These are phyloP conservation scores for Holtermannia corniformis DNA, from an alignment of 768 basidiomycete species.

Conservation along the genomic window DNA sequence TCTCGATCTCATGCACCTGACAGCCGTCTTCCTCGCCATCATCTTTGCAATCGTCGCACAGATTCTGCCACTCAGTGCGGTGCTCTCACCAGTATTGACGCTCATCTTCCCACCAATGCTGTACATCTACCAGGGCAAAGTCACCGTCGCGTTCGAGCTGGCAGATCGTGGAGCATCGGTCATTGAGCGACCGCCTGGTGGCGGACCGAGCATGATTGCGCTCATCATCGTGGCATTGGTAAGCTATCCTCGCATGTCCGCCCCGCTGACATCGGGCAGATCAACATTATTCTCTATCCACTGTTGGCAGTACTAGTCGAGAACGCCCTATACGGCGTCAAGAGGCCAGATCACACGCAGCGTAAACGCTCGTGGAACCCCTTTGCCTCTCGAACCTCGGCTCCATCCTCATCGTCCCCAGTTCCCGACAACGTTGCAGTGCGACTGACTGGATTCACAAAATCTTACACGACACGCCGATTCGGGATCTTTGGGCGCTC, in stretches of 20 bases:
- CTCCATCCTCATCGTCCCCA: not conserved
- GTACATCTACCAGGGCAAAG: conserved; percentile 62
- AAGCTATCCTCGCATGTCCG: conserved; percentile 23
- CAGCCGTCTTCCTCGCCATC: conserved; percentile 50
- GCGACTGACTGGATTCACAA: conserved; percentile 10
- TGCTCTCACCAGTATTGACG: conserved; percentile 54
- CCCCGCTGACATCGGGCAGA: conserved; percentile 43
- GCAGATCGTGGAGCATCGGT: conserved; percentile 51
- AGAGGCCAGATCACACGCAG: conserved; percentile 7
- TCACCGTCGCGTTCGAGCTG: conserved; percentile 60
- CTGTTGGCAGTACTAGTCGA: conserved; percentile 56
- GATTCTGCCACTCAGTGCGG: conserved; percentile 47
- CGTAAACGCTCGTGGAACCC: conserved; percentile 3
- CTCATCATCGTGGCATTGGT: conserved; percentile 59
- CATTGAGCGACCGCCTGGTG: conserved; percentile 55
- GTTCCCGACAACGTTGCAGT: conserved; percentile 11
- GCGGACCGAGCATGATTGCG: conserved; percentile 49
- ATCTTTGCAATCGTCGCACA: conserved; percentile 60
- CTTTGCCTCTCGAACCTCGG: not conserved
- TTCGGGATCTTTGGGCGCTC: conserved; percentile 13
- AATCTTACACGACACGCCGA: conserved; percentile 12
- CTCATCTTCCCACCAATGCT: conserved; percentile 66
- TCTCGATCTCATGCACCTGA: conserved; percentile 41
- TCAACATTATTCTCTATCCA: conserved; percentile 67
- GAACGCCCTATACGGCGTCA: conserved; percentile 54